These are phyloP conservation scores for Citrus sinensis DNA, from an alignment of 345 rosid species.

Conservation along the genomic window DNA sequence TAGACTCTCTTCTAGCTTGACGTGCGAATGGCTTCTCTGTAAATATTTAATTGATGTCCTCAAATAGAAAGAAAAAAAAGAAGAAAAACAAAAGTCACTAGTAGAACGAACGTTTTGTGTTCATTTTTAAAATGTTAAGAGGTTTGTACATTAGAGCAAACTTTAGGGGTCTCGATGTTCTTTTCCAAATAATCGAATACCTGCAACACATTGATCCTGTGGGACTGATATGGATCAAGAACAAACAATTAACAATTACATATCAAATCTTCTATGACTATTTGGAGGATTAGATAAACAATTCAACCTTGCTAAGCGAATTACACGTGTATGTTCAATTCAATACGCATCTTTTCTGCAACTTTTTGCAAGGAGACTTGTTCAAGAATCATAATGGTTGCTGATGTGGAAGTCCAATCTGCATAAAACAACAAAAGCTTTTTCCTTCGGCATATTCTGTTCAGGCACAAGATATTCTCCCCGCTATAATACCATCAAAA, in stretches of 20 bases:
- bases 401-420: conserved; percentile 4
- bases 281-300: not conserved
- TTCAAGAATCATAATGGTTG: not conserved
- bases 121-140: too few relatives aligned
- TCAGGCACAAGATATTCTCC: not conserved
- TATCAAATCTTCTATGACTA: not conserved
- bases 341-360: not conserved
- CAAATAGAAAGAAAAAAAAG: too few relatives aligned
- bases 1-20: too few relatives aligned
- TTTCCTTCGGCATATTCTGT: not conserved
- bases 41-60: too few relatives aligned
- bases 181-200: not conserved
- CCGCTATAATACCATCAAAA: not conserved
- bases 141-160: not conserved
- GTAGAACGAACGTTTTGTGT: too few relatives aligned
- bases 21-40: too few relatives aligned
- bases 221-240: not conserved
- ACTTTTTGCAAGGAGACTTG: not conserved
- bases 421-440: not conserved
- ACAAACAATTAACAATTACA: not conserved
- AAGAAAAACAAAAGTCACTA: too few relatives aligned
- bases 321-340: not conserved
- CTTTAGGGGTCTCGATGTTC: not conserved
- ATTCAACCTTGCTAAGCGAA: not conserved
- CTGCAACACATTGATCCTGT: not conserved